A percentile compares a stretch with the other conserved stretches of the same genome.
Conservation (phyloP, 768 basidiomycete species). For the Calocybe cyanea region DNA sequence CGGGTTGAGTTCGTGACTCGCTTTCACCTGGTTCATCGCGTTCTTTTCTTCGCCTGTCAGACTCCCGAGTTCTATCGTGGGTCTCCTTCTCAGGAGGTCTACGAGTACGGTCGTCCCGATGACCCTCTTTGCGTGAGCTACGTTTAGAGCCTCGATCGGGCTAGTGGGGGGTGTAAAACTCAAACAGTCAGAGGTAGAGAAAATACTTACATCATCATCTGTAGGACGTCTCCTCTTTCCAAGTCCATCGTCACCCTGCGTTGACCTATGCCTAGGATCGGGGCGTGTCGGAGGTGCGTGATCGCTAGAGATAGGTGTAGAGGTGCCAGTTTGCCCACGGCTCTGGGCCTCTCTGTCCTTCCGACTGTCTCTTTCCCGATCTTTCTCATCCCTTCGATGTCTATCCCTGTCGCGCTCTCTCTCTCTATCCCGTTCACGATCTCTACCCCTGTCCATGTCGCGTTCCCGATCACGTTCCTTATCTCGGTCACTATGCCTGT, state of each 20-base stretch:
- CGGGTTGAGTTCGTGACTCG: slow-evolving; percentile 26
- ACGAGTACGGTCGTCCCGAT: slow-evolving; percentile 71
- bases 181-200: slow-evolving; percentile 12
- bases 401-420: slow-evolving; percentile 49
- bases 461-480: slow-evolving; percentile 57
- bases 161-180: slow-evolving; percentile 37
- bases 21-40: slow-evolving; percentile 54
- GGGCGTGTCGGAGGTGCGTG: slow-evolving; percentile 56
- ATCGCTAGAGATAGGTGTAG: slow-evolving; percentile 41
- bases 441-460: slow-evolving; percentile 52
- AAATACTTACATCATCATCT: slow-evolving; percentile 68
- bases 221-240: slow-evolving; percentile 67
- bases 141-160: slow-evolving; percentile 76
- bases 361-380: slow-evolving; percentile 48
- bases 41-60: slow-evolving; percentile 65
- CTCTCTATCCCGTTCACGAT: slow-evolving; percentile 40
- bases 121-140: slow-evolving; percentile 72
- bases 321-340: slow-evolving; percentile 31
- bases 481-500: slow-evolving; percentile 50
- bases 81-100: slow-evolving; percentile 66
- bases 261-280: slow-evolving; percentile 54
- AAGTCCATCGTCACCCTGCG: slow-evolving; percentile 53
- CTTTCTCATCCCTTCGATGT: slow-evolving; percentile 32
- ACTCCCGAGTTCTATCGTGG: slow-evolving; percentile 64
- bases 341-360: slow-evolving; percentile 56